Evolutionary conservation across 1,284 basidiomycete species (phyloP).

Genomic region (Boletus mariae): DNA sequence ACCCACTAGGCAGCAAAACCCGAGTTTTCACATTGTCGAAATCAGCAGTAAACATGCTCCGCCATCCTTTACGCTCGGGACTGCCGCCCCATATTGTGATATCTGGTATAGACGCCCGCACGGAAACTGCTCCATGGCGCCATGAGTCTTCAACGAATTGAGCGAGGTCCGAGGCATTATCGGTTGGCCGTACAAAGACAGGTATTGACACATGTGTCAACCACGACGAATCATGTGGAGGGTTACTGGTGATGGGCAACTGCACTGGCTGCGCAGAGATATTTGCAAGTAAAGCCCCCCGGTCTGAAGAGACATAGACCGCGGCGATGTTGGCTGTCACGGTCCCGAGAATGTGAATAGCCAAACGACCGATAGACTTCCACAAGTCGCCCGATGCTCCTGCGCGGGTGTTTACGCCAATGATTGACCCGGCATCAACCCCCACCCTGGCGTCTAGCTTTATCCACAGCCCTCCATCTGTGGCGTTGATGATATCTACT

Average conservation of each 20-base stretch:
- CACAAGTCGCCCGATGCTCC: conserved; percentile 43
- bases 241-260: conserved; percentile 55
- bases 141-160: conserved; percentile 59
- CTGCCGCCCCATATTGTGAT: conserved; percentile 53
- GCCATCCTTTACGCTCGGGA: conserved; percentile 46
- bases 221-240: conserved; percentile 55
- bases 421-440: conserved; percentile 57
- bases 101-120: conserved; percentile 41
- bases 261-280: conserved; percentile 47
- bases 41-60: conserved; percentile 40
- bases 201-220: conserved; percentile 51
- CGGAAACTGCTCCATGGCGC: conserved; percentile 46
- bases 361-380: conserved; percentile 66
- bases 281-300: conserved; percentile 41
- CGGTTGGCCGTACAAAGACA: conserved; percentile 52
- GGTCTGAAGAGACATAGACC: conserved; percentile 45
- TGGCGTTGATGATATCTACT: conserved; percentile 59
- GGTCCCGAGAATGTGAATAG: conserved; percentile 49
- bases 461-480: conserved; percentile 59
- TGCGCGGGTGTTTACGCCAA: conserved; percentile 51
- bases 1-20: conserved; percentile 53
- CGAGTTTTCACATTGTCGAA: conserved; percentile 44
- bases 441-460: conserved; percentile 55
- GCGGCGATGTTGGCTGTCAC: conserved; percentile 55
- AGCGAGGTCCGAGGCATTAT: conserved; percentile 45